phyloP scores from a whole-genome alignment of 1,139 yeast genomes.

The Meyerozyma smithsonii region DNA sequence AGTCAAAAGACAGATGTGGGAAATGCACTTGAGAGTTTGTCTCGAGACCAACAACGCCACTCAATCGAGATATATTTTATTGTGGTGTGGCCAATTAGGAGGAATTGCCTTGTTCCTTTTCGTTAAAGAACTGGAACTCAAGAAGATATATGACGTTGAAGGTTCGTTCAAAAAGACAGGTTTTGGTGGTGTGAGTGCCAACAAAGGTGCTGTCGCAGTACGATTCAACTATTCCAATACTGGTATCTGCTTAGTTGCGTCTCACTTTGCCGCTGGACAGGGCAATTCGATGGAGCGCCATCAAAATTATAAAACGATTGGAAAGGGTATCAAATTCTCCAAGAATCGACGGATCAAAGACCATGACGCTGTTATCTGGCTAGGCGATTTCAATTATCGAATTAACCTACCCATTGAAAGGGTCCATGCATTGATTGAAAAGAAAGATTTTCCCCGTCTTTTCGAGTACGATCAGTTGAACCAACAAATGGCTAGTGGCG shows the following conservation, averaged over 20 bases:
- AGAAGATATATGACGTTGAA: slow-evolving; percentile 10
- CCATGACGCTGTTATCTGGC: slow-evolving; percentile 85
- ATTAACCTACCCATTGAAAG: slow-evolving; percentile 60
- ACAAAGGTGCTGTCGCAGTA: slow-evolving; percentile 90
- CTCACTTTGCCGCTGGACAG: slow-evolving; percentile 91
- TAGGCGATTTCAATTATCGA: slow-evolving; percentile 91
- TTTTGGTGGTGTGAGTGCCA: slow-evolving; percentile 55
- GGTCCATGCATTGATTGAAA: slow-evolving; percentile 53
- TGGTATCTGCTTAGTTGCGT: slow-evolving; percentile 32
- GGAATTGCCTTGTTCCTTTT: slow-evolving; percentile 69
- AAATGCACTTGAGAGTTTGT: slow-evolving; percentile 53
- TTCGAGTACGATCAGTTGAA: slow-evolving; percentile 74
- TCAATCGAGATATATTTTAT: slow-evolving; percentile 52
- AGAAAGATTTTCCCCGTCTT: slow-evolving; percentile 48
- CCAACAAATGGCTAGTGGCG: slow-evolving; percentile 65
- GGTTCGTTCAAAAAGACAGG: slow-evolving; percentile 16
- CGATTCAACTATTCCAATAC: slow-evolving; percentile 68
- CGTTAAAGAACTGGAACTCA: slow-evolving; percentile 14
- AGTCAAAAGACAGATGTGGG: slow-evolving; percentile 74
- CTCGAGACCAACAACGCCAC: slow-evolving; percentile 40
- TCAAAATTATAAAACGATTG: slow-evolving; percentile 61
- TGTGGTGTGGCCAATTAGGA: slow-evolving; percentile 88
- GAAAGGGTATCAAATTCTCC: slow-evolving; percentile 51
- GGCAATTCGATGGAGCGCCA: slow-evolving; percentile 75
- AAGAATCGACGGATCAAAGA: slow-evolving; percentile 52